Conservation (phyloP, 2,329 filamentous ascomycete species). For the Sclerotinia minor region DNA sequence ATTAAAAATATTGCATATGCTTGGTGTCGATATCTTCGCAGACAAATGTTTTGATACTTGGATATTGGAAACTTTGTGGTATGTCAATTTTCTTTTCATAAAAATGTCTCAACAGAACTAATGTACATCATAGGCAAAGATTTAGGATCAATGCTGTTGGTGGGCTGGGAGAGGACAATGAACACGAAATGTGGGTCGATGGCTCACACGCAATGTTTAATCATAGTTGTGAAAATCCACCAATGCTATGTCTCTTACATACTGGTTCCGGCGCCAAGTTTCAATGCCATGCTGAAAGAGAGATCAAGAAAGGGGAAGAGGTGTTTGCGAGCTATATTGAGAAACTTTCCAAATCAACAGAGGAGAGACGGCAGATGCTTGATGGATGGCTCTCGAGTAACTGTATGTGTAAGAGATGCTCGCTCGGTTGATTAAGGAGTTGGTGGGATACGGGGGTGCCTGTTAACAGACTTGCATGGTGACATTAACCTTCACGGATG, state of each 20-base stretch:
- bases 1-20: not conserved
- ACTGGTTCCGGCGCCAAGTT: not conserved
- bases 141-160: not conserved
- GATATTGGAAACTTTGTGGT: conserved; percentile 8
- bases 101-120: not conserved
- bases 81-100: not conserved
- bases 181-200: not conserved
- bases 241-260: not conserved
- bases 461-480: too few relatives aligned
- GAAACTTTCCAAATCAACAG: not conserved
- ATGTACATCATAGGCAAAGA: not conserved
- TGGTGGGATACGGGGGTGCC: not conserved
- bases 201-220: not conserved
- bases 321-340: not conserved
- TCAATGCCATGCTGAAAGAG: not conserved
- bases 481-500: too few relatives aligned
- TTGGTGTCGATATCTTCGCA: not conserved
- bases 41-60: not conserved
- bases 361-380: not conserved
- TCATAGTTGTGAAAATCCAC: not conserved
- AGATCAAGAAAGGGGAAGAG: not conserved
- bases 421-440: not conserved
- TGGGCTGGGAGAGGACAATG: too few relatives aligned
- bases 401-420: not conserved
- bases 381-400: not conserved